Evolutionary conservation across 805 yeast species (phyloP).

Genomic region (Kuraishia borneana): DNA sequence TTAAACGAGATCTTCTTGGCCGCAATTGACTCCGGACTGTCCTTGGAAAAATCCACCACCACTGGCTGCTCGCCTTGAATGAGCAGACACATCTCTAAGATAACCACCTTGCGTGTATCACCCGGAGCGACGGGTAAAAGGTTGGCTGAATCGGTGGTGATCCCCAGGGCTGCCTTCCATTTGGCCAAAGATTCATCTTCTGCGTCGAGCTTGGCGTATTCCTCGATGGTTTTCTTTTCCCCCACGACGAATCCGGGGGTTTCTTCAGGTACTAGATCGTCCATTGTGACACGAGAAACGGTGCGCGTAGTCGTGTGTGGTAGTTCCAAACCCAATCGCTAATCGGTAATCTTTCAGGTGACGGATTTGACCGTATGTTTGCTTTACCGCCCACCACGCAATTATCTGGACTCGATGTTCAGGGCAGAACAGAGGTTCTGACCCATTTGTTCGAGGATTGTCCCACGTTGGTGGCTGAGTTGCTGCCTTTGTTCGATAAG

Average conservation of each 20-base stretch:
- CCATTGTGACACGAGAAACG: no score
- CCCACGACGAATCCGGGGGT: conserved; percentile 55
- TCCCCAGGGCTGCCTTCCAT: conserved; percentile 86
- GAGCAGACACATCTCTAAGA: conserved; percentile 61
- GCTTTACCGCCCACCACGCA: conserved; percentile 17
- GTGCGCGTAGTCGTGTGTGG: conserved; percentile 10
- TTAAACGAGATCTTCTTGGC: conserved; percentile 47
- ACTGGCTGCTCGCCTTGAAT: conserved; percentile 63
- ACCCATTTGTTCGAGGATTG: conserved; percentile 61
- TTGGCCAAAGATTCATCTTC: conserved; percentile 83
- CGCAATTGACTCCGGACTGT: conserved; percentile 44
- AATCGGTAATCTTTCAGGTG: background rate
- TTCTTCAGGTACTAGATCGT: conserved; percentile 52
- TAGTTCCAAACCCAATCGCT: conserved; percentile 4
- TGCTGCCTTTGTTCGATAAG: conserved; percentile 18
- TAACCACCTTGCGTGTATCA: conserved; percentile 69
- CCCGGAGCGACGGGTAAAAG: conserved; percentile 57
- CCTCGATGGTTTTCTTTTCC: conserved; percentile 70
- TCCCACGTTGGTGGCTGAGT: conserved; percentile 26
- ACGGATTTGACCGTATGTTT: background rate
- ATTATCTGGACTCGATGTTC: conserved; percentile 11
- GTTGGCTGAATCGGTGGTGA: conserved; percentile 39
- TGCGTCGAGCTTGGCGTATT: conserved; percentile 74
- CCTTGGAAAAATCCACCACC: conserved; percentile 56
- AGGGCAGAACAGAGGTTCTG: conserved; percentile 26